These are phyloP conservation scores for Xanthoparmelia taractica DNA, from an alignment of 495 filamentous ascomycete genomes.

Conservation along the genomic window DNA sequence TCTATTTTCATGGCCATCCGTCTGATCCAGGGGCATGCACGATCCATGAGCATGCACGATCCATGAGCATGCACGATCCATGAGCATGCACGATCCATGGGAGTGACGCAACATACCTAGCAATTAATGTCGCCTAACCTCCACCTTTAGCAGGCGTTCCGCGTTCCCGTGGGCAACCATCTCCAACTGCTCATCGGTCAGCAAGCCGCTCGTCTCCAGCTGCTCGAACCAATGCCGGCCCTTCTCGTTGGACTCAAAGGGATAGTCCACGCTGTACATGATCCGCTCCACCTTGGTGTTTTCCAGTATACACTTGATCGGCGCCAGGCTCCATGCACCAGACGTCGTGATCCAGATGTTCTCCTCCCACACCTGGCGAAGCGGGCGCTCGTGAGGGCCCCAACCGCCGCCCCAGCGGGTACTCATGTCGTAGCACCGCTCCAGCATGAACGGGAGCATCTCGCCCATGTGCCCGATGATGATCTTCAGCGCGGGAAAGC, in stretches of 20 bases:
- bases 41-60: no score
- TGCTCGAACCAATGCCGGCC: background rate
- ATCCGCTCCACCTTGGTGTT: background rate
- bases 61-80: no score
- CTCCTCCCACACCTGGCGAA: background rate
- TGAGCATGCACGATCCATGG: no score
- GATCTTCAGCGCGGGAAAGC: constrained; percentile 21
- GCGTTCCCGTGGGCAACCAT: background rate
- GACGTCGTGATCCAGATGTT: background rate
- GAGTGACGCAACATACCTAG: no score
- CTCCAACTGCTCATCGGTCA: constrained; percentile 22
- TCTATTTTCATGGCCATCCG: no score
- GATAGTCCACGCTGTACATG: constrained; percentile 2
- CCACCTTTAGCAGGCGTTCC: background rate
- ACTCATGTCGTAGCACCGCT: constrained; percentile 29
- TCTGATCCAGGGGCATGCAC: no score
- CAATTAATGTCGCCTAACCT: no score
- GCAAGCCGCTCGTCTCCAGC: constrained; percentile 35
- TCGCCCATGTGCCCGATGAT: constrained; percentile 39
- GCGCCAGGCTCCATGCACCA: background rate
- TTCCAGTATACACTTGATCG: background rate
- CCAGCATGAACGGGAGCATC: constrained; percentile 39
- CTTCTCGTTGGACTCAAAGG: background rate
- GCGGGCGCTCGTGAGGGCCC: background rate
- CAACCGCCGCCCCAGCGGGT: background rate